phyloP scores from a whole-genome alignment of 2,329 filamentous ascomycete species.

The Dactylonectria macrodidyma region DNA sequence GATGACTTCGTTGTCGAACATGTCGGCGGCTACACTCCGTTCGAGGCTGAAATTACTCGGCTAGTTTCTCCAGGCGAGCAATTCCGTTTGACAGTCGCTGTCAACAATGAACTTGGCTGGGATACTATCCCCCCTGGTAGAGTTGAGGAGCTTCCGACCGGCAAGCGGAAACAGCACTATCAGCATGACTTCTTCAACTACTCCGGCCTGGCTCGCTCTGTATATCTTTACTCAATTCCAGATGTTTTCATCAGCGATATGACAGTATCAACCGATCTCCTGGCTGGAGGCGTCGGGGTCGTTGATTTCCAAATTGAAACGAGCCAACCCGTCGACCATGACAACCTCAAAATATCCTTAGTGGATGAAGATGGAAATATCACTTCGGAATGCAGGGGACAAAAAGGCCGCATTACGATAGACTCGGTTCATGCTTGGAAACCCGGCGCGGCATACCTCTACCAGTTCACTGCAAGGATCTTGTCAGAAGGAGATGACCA shows the following conservation, averaged over 20 bases:
- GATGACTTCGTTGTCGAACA: slow-evolving; percentile 32
- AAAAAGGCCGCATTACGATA: neutral
- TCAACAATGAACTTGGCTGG: slow-evolving; percentile 33
- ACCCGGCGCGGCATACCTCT: slow-evolving; percentile 33
- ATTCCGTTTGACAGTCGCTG: slow-evolving; percentile 29
- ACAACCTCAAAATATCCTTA: neutral
- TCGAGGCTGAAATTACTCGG: slow-evolving; percentile 25
- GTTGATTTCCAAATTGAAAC: neutral
- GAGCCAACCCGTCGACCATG: neutral
- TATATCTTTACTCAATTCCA: slow-evolving; percentile 22
- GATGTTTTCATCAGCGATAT: slow-evolving; percentile 22
- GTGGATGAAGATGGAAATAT: slow-evolving; percentile 23
- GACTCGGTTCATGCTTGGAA: slow-evolving; percentile 29
- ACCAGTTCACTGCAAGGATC: slow-evolving; percentile 23
- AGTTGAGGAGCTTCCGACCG: slow-evolving; percentile 22
- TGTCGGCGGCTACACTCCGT: slow-evolving; percentile 32
- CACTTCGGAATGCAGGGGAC: neutral
- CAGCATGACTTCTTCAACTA: slow-evolving; percentile 40
- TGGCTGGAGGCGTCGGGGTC: neutral
- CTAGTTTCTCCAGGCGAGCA: slow-evolving; percentile 14
- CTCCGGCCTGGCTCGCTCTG: slow-evolving; percentile 29
- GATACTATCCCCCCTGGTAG: slow-evolving; percentile 30
- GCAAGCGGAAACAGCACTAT: slow-evolving; percentile 33
- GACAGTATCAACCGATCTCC: slow-evolving; percentile 19
- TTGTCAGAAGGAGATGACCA: slow-evolving; percentile 4